Evolutionary conservation across 805 yeast genomes (phyloP), one percentile per base, ranked within the genome.

Genomic region (Kazachstania bromeliacearum): DNA sequence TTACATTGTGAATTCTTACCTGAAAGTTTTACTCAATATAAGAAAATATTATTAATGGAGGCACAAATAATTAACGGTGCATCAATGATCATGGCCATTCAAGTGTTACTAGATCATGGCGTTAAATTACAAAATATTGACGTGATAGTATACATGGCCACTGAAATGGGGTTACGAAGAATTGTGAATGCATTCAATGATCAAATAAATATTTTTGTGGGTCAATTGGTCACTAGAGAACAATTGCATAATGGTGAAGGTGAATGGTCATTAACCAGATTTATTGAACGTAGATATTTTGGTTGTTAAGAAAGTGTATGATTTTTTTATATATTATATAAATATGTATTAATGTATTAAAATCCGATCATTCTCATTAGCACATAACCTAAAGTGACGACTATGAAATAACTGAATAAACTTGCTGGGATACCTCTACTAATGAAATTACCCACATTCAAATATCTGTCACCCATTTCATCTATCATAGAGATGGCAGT

Each of bases 401-500:
- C 75, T 18, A 80, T 73, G 3, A 70, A 37, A 51, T 85, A 89
- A 24, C 87, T 78, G 40, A 85, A 65, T 3, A 89, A 40, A 22
- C 95, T 82, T 18, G 89, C 71, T 7, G 96, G 95, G 7, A 89
- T 85, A 55, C 98, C 98, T 41, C 94, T 71, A 9, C 82, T 79
- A 31, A 92, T 85, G 53, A 92, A 92, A 23, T 83, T 82, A 12
- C 77, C 72, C 12, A 88, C 97, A 0, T 87, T 80, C 49, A 92
- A 64, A 53, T 92, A 92, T 14, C 94, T 85, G 38, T 80, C 79
- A 7, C 97, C 97, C 28, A 88, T 71, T 50, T 85, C 95, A 57
- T 92, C 95, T 5, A 88, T 78, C 76, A 87, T 76, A 40, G 96
- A 87, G 43, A 92, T 85, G 0, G 97, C 98, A 0, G 97, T 87